Base-by-base conservation (phyloP, 371 early-diverging fungal species). In the Conidiobolus incongruus region DNA sequence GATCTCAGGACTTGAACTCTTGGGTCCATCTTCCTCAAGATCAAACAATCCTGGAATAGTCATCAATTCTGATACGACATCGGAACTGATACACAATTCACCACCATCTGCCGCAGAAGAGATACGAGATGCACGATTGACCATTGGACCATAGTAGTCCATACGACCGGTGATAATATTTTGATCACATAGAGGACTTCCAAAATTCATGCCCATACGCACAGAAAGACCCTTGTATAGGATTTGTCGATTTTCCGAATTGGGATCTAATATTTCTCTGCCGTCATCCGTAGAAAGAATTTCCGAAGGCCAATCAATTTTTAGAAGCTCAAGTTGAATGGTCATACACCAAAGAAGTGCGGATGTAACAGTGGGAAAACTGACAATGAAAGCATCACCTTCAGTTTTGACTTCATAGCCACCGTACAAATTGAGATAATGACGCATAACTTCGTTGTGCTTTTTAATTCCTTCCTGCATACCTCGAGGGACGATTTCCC, bases 351-450 rank as follows among this genome's bases (percentile, higher is more conserved):
- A 94, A 11, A 85, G 60, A 43, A 90, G 58, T 0, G 95, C 95
- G n/a, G 77, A 67, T 2, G 80, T 65, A 2, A 82, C 75, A 38
- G 82, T 75, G 28, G 81, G 76, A 59, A 94, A 94, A 46, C 77
- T 77, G 21, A 90, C 89, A 86, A 94, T 92, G 53, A 92, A 83
- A 1, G 89, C 87, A 53, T 92, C 93, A 32, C 95, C 95, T 65
- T 94, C 93, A 4, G 91, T 92, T 55, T 94, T 94, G 39, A 94
- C 95, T 55, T 94, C 95, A 51, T 94, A 94, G 15, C 95, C 95
- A 24, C 85, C 87, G 28, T 78, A 72, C 30, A 70, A 68, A 34
- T 81, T 66, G 34, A 94, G 59, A 21, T 77, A 69, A 33, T 77
- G 66, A 5, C 92, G 69, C 83, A 94, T 81, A 4, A 80, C 68